Conservation (phyloP, 2,329 filamentous ascomycete species). For the Aspergillus candidus region DNA sequence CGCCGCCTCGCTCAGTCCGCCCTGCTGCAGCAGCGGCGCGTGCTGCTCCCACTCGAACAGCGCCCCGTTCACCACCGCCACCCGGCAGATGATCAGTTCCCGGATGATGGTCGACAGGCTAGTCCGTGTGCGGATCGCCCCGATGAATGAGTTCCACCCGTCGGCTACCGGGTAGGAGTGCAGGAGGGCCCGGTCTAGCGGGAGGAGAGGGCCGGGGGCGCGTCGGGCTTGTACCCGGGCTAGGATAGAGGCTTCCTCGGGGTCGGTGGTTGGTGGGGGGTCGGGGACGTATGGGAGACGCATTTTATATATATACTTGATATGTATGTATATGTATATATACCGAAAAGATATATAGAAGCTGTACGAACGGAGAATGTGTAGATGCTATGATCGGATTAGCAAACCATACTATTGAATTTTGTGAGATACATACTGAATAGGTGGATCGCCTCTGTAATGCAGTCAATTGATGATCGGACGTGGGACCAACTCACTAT, state of each 20-base stretch:
- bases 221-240: constrained; percentile 47
- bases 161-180: constrained; percentile 52
- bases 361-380: neutral
- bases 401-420: no score
- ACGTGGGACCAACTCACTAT: constrained; percentile 5
- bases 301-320: constrained; percentile 36
- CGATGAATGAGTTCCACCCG: constrained; percentile 55
- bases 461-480: no score
- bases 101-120: constrained; percentile 50
- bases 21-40: constrained; percentile 61
- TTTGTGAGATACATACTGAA: no score
- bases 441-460: no score
- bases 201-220: constrained; percentile 45
- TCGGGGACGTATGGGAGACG: constrained; percentile 50
- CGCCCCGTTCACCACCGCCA: constrained; percentile 72
- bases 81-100: constrained; percentile 74
- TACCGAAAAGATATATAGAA: neutral
- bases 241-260: constrained; percentile 47
- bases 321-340: neutral
- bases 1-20: constrained; percentile 49
- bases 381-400: no score
- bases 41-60: constrained; percentile 85
- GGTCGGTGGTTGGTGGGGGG: constrained; percentile 42
- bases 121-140: constrained; percentile 50
- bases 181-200: constrained; percentile 49